Evolutionary conservation across 1,139 yeast species (phyloP).

Genomic region (Zygoascus sp.): DNA sequence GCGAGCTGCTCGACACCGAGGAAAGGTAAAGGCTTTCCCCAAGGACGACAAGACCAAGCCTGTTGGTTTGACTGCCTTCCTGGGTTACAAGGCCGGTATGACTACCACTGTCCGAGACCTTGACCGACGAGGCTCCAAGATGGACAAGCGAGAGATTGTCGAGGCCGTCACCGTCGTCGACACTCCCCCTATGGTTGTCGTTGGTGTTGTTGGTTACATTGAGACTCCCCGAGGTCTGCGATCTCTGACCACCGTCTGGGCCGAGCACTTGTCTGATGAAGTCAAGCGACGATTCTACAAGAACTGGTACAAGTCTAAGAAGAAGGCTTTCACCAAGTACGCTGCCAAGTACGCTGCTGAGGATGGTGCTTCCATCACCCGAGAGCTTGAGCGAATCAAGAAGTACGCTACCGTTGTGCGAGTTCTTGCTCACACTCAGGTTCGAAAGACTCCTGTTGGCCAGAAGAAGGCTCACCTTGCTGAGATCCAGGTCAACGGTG

Average conservation of each 20-base stretch:
- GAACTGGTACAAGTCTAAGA: slow-evolving; percentile 99
- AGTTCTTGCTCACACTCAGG: slow-evolving; percentile 98
- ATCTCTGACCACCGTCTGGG: slow-evolving; percentile 99
- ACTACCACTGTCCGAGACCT: slow-evolving; percentile 99
- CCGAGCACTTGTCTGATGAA: slow-evolving; percentile 99
- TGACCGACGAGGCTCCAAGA: slow-evolving; percentile 99
- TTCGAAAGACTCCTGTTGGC: slow-evolving; percentile 97
- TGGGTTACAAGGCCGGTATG: slow-evolving; percentile 99
- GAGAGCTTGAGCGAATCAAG: slow-evolving; percentile 97
- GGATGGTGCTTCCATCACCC: slow-evolving; percentile 83
- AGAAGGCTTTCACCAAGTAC: slow-evolving; percentile 99
- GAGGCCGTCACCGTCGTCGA: slow-evolving; percentile 99
- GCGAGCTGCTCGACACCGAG: slow-evolving; percentile 99
- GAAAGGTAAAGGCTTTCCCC: slow-evolving; percentile 99
- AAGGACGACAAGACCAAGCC: slow-evolving; percentile 98
- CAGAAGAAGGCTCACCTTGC: slow-evolving; percentile 99
- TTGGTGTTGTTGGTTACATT: slow-evolving; percentile 99
- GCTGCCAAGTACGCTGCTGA: slow-evolving; percentile 90
- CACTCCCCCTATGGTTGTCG: slow-evolving; percentile 98
- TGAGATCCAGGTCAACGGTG: slow-evolving; percentile 99
- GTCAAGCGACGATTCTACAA: slow-evolving; percentile 99
- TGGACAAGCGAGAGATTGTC: slow-evolving; percentile 99
- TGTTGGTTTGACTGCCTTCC: slow-evolving; percentile 98
- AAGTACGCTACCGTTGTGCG: slow-evolving; percentile 99
- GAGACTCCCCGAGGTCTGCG: slow-evolving; percentile 99